These are phyloP conservation scores for Jacaranda mimosifolia DNA, from an alignment of 257 asterid species.

Conservation along the genomic window DNA sequence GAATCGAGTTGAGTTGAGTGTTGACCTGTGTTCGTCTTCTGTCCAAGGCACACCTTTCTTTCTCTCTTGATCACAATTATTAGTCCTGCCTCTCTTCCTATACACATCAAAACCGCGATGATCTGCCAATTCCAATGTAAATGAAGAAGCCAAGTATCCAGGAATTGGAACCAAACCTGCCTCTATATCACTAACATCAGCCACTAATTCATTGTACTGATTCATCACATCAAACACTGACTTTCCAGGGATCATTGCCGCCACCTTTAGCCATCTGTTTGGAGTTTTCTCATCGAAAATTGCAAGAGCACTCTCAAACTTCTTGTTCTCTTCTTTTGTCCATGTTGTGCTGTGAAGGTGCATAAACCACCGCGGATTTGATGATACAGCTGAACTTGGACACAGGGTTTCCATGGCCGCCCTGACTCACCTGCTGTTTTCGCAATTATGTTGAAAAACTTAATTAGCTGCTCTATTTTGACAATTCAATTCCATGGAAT, in stretches of 20 bases:
- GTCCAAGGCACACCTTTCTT: constrained; percentile 95
- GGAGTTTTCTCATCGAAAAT: constrained; percentile 78
- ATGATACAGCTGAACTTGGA: constrained; percentile 47
- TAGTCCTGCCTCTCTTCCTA: constrained; percentile 62
- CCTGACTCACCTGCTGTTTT: background rate
- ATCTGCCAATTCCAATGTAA: constrained; percentile 61
- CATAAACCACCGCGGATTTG: constrained; percentile 54
- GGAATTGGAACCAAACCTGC: constrained; percentile 82
- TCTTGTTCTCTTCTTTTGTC: constrained; percentile 88
- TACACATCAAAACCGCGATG: constrained; percentile 49
- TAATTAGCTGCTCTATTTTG: background rate
- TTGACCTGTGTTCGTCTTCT: constrained; percentile 88
- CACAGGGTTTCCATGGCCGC: constrained; percentile 62
- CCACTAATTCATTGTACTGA: constrained; percentile 74
- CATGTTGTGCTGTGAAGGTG: constrained; percentile 53
- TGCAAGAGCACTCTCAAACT: constrained; percentile 84
- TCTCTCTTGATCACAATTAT: constrained; percentile 67
- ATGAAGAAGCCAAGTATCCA: constrained; percentile 63
- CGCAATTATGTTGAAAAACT: background rate
- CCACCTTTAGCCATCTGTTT: constrained; percentile 76
- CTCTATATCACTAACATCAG: constrained; percentile 81
- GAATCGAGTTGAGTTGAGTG: no score
- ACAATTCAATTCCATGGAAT: no score
- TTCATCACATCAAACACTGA: constrained; percentile 74
- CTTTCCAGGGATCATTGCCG: constrained; percentile 76